phyloP scores from a whole-genome alignment of 345 rosid genomes.

The Chamaenerion angustifolium region DNA sequence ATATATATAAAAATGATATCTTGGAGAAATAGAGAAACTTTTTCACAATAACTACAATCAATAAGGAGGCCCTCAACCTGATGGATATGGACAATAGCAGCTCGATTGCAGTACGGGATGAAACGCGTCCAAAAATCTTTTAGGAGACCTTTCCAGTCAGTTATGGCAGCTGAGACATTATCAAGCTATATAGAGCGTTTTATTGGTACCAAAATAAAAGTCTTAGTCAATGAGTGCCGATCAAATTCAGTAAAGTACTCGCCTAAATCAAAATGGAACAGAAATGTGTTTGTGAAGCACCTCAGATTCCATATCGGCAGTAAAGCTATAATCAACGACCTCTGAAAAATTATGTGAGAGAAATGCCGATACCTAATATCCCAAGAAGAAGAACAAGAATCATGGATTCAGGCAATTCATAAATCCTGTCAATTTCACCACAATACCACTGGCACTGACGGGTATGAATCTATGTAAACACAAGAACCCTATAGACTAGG shows the following conservation, averaged over 20 bases:
- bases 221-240: too few species aligned
- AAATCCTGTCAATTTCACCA: too few species aligned
- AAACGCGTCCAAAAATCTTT: slow-evolving; percentile 86
- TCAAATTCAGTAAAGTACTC: too few species aligned
- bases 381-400: slow-evolving; percentile 5
- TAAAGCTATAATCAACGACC: slow-evolving; percentile 89
- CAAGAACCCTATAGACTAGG: too few species aligned
- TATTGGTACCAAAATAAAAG: not conserved
- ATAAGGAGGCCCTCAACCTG: slow-evolving; percentile 45
- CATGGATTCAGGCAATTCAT: too few species aligned
- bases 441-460: too few species aligned
- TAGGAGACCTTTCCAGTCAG: slow-evolving; percentile 98
- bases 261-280: not conserved
- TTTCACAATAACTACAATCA: too few species aligned
- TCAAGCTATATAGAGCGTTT: slow-evolving; percentile 54
- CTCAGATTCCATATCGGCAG: slow-evolving; percentile 98
- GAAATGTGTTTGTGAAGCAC: slow-evolving; percentile 17
- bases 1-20: too few species aligned
- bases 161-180: slow-evolving; percentile 87
- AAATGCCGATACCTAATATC: slow-evolving; percentile 78
- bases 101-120: slow-evolving; percentile 60
- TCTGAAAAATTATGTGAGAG: slow-evolving; percentile 77
- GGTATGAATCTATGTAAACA: too few species aligned
- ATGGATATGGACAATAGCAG: slow-evolving; percentile 50
- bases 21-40: too few species aligned